These are phyloP conservation scores for Amauroascus niger DNA, from an alignment of 2,329 filamentous ascomycete genomes.

Conservation along the genomic window DNA sequence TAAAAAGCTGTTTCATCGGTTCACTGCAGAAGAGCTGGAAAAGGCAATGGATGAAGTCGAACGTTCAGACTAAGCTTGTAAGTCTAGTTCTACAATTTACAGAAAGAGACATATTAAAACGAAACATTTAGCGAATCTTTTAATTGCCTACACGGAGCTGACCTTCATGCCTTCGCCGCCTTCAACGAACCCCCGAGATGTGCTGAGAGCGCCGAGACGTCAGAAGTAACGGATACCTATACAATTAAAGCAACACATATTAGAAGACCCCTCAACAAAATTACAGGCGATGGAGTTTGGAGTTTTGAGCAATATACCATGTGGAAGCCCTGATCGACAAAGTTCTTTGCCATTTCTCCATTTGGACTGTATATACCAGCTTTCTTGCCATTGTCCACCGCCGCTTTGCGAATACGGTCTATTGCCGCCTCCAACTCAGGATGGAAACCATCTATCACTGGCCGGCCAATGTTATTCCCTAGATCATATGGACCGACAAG, in stretches of 20 bases:
- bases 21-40: conserved; percentile 49
- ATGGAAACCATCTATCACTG: conserved; percentile 40
- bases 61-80: conserved; percentile 14
- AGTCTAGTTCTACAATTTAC: not conserved
- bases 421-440: conserved; percentile 45
- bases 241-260: not conserved
- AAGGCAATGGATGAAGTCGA: conserved; percentile 44
- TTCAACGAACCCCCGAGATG: conserved; percentile 31
- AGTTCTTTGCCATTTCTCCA: conserved; percentile 44
- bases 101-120: not conserved
- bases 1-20: conserved; percentile 54
- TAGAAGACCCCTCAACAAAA: not conserved
- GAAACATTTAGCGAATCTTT: not conserved
- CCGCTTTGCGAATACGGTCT: conserved; percentile 42
- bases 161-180: conserved; percentile 23
- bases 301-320: conserved; percentile 36
- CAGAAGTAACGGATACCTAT: conserved; percentile 36
- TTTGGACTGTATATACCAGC: conserved; percentile 47
- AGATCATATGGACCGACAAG: conserved; percentile 49
- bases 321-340: conserved; percentile 46
- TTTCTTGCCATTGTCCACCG: conserved; percentile 44
- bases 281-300: not conserved
- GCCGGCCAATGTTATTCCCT: conserved; percentile 49
- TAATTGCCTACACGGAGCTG: not conserved
- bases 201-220: conserved; percentile 38